Percentiles rank a stretch among this genome's conserved stretches.
Evolutionary conservation across 331 rosid species (phyloP).

Genomic region (Prunus yedoensis): DNA sequence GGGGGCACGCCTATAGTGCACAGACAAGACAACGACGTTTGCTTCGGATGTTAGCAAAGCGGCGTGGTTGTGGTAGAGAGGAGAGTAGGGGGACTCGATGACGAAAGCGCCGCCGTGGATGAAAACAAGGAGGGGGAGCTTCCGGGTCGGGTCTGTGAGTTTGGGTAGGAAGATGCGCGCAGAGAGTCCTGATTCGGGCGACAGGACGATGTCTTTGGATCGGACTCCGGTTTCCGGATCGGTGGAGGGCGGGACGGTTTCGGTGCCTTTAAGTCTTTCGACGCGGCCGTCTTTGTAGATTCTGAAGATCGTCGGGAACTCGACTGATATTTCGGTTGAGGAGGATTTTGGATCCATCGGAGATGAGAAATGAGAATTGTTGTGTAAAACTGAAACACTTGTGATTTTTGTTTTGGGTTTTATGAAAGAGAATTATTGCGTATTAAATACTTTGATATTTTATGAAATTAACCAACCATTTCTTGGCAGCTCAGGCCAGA

Average conservation of each 20-base stretch:
- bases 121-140: conserved; percentile 26
- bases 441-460: too few species aligned
- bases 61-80: conserved; percentile 1
- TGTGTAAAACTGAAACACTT: too few species aligned
- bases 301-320: too few species aligned
- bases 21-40: conserved; percentile 11
- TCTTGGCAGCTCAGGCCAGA: too few species aligned
- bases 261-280: not conserved
- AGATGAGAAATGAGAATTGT: too few species aligned
- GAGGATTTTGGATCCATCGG: too few species aligned
- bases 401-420: too few species aligned
- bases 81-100: conserved; percentile 19
- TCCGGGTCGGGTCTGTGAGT: not conserved
- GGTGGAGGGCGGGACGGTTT: conserved; percentile 24
- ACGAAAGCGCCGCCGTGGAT: conserved; percentile 30
- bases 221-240: conserved; percentile 14
- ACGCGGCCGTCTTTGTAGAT: too few species aligned
- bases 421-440: too few species aligned
- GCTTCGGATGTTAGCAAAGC: not conserved
- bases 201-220: conserved; percentile 26
- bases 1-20: conserved; percentile 15
- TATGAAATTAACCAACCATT: too few species aligned
- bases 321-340: too few species aligned
- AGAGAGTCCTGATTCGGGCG: conserved; percentile 3
- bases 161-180: conserved; percentile 26